Evolutionary conservation across 2,329 filamentous ascomycete species (phyloP), one percentile per base, ranked within the genome.

Genomic region (Penicillium concentricum): DNA sequence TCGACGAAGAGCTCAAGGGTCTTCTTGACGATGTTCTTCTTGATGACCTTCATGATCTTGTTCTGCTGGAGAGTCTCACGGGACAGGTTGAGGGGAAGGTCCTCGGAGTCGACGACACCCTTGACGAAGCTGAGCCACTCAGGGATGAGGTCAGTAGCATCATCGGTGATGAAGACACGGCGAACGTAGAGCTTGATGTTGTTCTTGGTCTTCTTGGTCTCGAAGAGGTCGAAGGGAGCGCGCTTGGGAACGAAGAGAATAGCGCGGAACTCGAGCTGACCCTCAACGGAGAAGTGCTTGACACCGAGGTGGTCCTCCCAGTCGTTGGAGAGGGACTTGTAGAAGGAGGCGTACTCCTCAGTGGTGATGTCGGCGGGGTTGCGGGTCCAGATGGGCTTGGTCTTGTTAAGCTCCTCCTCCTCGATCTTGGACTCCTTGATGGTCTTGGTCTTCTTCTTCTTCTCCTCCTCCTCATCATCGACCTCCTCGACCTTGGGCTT

Each of bases 41-140:
- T 96, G 87, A 97, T 97, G 80, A 97, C 94, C 90, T 97, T 97
- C 94, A 97, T 97, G 86, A 99, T 99, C 92, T 97, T 97, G 90
- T 97, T 99, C 86, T 97, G 94, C 84, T 99, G 94, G 49, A 99
- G 91, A 57, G 93, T 97, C 88, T 99, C 94, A 89, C 94, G 94
- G 75, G 94, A 97, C 83, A 99, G 81, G 88, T 99, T 99, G 79
- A 99, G 90, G 71, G 94, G 94, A 63, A 99, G 90, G 79, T 99
- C 94, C 87, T 99, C 94, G 73, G 94, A 99, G 83, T 99, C 94
- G 79, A 99, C 94, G 72, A 99, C 94, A 89, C 94, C 94, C 90
- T 99, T 99, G 87, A 99, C 82, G 82, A 99, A 99, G 83, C 91
- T 87, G 75, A 99, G 88, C 94, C 94, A 99, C 85, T 99, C 94